Percentiles rank a stretch among this genome's conserved stretches.
Evolutionary conservation across 805 yeast genomes (phyloP).

Genomic region (Blastobotrys chiropterorum): DNA sequence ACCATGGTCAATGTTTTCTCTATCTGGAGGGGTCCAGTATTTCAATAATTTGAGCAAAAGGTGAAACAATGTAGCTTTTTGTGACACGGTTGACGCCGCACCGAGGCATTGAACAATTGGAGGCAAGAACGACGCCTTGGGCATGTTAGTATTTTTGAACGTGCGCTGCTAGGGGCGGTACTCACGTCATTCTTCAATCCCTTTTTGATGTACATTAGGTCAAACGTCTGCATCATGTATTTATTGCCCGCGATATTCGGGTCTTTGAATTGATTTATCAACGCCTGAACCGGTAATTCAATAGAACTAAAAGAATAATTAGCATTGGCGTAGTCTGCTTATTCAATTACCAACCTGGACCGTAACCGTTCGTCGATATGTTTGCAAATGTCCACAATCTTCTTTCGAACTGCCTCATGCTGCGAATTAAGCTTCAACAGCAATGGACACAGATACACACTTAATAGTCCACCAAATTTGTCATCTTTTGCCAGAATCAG

Average conservation of each 20-base stretch:
- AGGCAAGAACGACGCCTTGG: no score
- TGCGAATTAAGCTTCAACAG: slow-evolving; percentile 72
- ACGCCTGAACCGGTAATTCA: slow-evolving; percentile 56
- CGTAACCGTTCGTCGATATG: slow-evolving; percentile 62
- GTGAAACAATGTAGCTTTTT: slow-evolving; percentile 53
- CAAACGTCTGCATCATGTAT: slow-evolving; percentile 17
- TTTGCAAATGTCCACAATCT: slow-evolving; percentile 60
- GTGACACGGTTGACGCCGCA: slow-evolving; percentile 20
- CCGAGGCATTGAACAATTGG: neutral
- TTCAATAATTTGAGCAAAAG: slow-evolving; percentile 50
- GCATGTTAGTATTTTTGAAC: no score
- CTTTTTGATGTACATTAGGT: slow-evolving; percentile 56
- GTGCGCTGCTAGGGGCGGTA: no score
- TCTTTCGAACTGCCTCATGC: slow-evolving; percentile 56
- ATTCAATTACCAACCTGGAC: slow-evolving; percentile 28
- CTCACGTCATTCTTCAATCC: slow-evolving; percentile 32
- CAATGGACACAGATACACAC: slow-evolving; percentile 66
- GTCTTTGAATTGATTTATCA: slow-evolving; percentile 55
- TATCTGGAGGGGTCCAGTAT: slow-evolving; percentile 44
- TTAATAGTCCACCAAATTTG: slow-evolving; percentile 56
- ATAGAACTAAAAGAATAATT: slow-evolving; percentile 26
- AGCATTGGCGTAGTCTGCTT: neutral
- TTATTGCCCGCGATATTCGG: slow-evolving; percentile 37
- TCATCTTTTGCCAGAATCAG: slow-evolving; percentile 66
- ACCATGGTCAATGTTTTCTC: slow-evolving; percentile 40